Conservation (phyloP, 2,329 filamentous ascomycete species). For the Colletotrichum scovillei region DNA sequence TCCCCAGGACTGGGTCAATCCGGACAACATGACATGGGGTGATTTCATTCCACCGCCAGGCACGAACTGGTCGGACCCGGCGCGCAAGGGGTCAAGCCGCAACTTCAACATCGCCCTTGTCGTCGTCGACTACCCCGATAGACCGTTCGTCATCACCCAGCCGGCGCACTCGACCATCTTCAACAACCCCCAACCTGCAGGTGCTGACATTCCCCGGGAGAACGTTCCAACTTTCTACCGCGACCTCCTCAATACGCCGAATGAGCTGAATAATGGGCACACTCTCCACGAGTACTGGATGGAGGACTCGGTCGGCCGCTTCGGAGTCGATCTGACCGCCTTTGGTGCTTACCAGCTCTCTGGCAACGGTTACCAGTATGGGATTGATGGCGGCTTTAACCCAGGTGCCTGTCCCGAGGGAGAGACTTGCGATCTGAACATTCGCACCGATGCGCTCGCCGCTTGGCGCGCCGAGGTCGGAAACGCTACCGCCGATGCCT, state of each 20-base stretch:
- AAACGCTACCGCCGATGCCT: slow-evolving; percentile 57
- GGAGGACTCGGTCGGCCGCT: slow-evolving; percentile 64
- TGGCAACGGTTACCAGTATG: slow-evolving; percentile 59
- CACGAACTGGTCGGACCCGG: slow-evolving; percentile 59
- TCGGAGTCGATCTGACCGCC: slow-evolving; percentile 63
- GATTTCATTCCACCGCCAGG: slow-evolving; percentile 59
- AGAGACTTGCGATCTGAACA: slow-evolving; percentile 56
- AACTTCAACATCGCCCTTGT: slow-evolving; percentile 69
- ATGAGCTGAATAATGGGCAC: slow-evolving; percentile 60
- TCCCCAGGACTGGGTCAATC: slow-evolving; percentile 63
- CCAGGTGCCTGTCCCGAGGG: slow-evolving; percentile 56
- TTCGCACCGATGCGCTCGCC: slow-evolving; percentile 60
- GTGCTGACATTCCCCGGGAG: slow-evolving; percentile 48
- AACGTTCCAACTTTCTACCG: slow-evolving; percentile 62
- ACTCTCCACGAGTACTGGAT: slow-evolving; percentile 69
- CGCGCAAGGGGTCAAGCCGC: slow-evolving; percentile 54
- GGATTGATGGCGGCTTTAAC: slow-evolving; percentile 61
- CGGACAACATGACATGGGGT: slow-evolving; percentile 64
- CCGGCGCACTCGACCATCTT: slow-evolving; percentile 59
- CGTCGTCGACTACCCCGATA: slow-evolving; percentile 62
- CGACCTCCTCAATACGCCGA: slow-evolving; percentile 61
- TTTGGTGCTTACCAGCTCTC: slow-evolving; percentile 65
- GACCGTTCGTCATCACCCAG: slow-evolving; percentile 60
- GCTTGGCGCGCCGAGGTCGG: slow-evolving; percentile 64
- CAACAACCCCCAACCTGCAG: slow-evolving; percentile 58